Evolutionary conservation across 2,329 filamentous ascomycete species (phyloP).

Genomic region (Fusarium sp.): DNA sequence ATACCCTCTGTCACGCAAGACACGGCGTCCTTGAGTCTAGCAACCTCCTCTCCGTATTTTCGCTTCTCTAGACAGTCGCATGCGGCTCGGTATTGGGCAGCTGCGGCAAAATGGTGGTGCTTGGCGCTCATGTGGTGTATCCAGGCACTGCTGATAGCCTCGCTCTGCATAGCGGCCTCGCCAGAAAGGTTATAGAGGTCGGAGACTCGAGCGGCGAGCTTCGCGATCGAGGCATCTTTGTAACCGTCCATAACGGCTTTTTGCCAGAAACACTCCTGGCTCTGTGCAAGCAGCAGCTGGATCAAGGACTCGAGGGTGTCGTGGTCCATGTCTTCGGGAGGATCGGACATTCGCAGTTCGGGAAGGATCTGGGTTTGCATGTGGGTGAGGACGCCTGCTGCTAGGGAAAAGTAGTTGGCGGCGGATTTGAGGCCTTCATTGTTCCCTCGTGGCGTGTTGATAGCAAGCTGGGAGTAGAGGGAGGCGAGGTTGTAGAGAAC

Average conservation of each 20-base stretch:
- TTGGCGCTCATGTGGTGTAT: slow-evolving; percentile 98
- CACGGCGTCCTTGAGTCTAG: slow-evolving; percentile 86
- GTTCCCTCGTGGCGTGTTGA: slow-evolving; percentile 82
- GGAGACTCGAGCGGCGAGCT: slow-evolving; percentile 89
- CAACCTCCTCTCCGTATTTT: slow-evolving; percentile 96
- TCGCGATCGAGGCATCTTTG: slow-evolving; percentile 93
- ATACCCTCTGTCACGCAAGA: slow-evolving; percentile 88
- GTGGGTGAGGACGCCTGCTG: slow-evolving; percentile 87
- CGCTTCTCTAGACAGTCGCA: slow-evolving; percentile 93
- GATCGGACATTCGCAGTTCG: slow-evolving; percentile 84
- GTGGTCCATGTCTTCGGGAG: slow-evolving; percentile 96
- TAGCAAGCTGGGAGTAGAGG: slow-evolving; percentile 92
- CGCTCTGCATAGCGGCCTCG: slow-evolving; percentile 89
- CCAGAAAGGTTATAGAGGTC: slow-evolving; percentile 90
- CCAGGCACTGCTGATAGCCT: slow-evolving; percentile 93
- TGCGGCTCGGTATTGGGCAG: slow-evolving; percentile 92
- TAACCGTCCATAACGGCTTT: slow-evolving; percentile 95
- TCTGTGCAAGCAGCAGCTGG: slow-evolving; percentile 90
- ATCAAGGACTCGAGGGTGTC: slow-evolving; percentile 88
- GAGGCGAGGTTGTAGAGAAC: slow-evolving; percentile 94
- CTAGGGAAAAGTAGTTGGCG: slow-evolving; percentile 90
- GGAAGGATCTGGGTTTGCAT: slow-evolving; percentile 84
- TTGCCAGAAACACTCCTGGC: slow-evolving; percentile 98
- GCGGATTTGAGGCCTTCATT: slow-evolving; percentile 89
- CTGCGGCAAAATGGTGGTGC: slow-evolving; percentile 96